phyloP scores from a whole-genome alignment of 192 early-diverging fungal genomes.

The Backusella luteola region DNA sequence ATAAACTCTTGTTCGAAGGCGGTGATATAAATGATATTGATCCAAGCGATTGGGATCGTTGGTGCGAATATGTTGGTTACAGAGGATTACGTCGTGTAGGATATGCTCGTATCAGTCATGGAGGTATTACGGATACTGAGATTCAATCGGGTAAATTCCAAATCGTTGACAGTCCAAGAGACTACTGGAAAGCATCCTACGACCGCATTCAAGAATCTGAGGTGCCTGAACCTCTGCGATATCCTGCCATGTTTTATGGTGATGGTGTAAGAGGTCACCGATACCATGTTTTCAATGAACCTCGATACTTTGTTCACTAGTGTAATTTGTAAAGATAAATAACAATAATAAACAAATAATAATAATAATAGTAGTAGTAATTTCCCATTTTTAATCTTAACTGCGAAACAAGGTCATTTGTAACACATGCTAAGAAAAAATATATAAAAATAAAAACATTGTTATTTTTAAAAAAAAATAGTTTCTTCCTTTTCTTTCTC shows the following conservation, averaged over 20 bases:
- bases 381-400: conserved; percentile 6
- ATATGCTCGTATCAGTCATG: conserved; percentile 77
- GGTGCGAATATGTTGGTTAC: conserved; percentile 84
- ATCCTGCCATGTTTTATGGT: conserved; percentile 68
- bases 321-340: conserved; percentile 2
- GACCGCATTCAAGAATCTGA: conserved; percentile 55
- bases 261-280: conserved; percentile 68
- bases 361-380: neutral
- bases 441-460: conserved; percentile 5
- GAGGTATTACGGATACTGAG: conserved; percentile 82
- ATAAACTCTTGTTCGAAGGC: conserved; percentile 61
- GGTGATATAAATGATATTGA: conserved; percentile 78
- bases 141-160: conserved; percentile 79
- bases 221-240: conserved; percentile 53
- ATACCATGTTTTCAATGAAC: conserved; percentile 79
- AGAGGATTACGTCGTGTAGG: conserved; percentile 70
- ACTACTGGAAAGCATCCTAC: conserved; percentile 56
- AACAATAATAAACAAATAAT: conserved; percentile 11
- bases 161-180: conserved; percentile 43
- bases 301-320: conserved; percentile 59
- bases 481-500: neutral
- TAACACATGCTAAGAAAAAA: neutral
- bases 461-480: neutral
- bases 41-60: conserved; percentile 71
- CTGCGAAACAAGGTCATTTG: neutral